Evolutionary conservation across 306 rosid genomes (phyloP).

Genomic region (Geum urbanum): DNA sequence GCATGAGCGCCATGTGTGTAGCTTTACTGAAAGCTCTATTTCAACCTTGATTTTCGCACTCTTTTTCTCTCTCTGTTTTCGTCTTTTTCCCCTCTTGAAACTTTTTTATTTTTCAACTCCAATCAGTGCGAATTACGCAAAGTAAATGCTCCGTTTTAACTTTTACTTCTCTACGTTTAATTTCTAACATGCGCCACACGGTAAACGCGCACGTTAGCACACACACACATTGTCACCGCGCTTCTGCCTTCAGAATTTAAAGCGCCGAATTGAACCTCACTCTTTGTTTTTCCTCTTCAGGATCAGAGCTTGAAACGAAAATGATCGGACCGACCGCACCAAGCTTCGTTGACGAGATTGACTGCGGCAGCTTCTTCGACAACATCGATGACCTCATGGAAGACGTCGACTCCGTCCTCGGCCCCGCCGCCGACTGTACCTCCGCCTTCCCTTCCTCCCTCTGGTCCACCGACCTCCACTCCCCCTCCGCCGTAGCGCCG

Average conservation of each 20-base stretch:
- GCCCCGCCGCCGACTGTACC: conserved; percentile 33
- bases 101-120: not conserved
- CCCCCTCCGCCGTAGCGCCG: conserved; percentile 21
- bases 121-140: not conserved
- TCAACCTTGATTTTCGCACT: conserved; percentile 8
- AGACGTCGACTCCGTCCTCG: conserved; percentile 44
- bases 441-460: conserved; percentile 41
- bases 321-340: conserved; percentile 52
- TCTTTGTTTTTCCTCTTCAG: conserved; percentile 4
- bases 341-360: conserved; percentile 70
- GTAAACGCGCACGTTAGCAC: too few species aligned
- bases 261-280: not conserved
- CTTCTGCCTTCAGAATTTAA: not conserved
- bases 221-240: not conserved
- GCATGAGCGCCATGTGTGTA: conserved; percentile 9
- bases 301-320: not conserved
- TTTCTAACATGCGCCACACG: not conserved
- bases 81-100: not conserved
- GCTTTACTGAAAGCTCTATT: conserved; percentile 18
- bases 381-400: conserved; percentile 79
- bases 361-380: conserved; percentile 90
- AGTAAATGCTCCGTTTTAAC: not conserved
- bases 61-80: not conserved
- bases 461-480: conserved; percentile 50
- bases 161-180: conserved; percentile 2